Evolutionary conservation across 2,329 filamentous ascomycete species (phyloP).

Genomic region (Lasiodiplodia sp.): DNA sequence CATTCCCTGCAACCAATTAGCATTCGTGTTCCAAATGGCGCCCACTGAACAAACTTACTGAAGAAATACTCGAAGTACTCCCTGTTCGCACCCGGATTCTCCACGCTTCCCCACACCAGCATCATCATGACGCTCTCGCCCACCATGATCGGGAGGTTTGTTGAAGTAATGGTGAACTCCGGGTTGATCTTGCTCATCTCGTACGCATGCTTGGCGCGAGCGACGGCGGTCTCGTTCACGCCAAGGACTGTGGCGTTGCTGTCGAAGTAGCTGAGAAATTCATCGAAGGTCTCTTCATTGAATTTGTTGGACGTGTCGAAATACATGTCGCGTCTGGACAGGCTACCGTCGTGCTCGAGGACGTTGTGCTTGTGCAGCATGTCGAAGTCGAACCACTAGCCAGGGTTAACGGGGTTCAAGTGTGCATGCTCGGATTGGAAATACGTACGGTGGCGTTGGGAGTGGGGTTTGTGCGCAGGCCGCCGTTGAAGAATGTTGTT

Average conservation of each 20-base stretch:
- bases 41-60: slow-evolving; percentile 33
- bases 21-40: background rate
- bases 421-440: background rate
- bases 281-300: slow-evolving; percentile 36
- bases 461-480: slow-evolving; percentile 30
- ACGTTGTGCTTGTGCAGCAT: slow-evolving; percentile 43
- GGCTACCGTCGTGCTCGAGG: slow-evolving; percentile 47
- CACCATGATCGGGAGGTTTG: slow-evolving; percentile 34
- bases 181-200: slow-evolving; percentile 32
- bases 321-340: slow-evolving; percentile 37
- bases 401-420: background rate
- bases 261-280: slow-evolving; percentile 34
- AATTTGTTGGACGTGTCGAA: slow-evolving; percentile 32
- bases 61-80: slow-evolving; percentile 39
- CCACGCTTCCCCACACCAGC: slow-evolving; percentile 33
- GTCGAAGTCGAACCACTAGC: slow-evolving; percentile 40
- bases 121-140: slow-evolving; percentile 37
- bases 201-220: slow-evolving; percentile 33
- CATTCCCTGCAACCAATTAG: slow-evolving; percentile 9
- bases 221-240: slow-evolving; percentile 24
- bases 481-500: slow-evolving; percentile 37
- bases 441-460: slow-evolving; percentile 22
- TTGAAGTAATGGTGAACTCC: slow-evolving; percentile 32
- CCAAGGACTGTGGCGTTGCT: slow-evolving; percentile 27
- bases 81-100: slow-evolving; percentile 32